phyloP scores from a whole-genome alignment of 257 asterid genomes.

The Linderniella brevidens region DNA sequence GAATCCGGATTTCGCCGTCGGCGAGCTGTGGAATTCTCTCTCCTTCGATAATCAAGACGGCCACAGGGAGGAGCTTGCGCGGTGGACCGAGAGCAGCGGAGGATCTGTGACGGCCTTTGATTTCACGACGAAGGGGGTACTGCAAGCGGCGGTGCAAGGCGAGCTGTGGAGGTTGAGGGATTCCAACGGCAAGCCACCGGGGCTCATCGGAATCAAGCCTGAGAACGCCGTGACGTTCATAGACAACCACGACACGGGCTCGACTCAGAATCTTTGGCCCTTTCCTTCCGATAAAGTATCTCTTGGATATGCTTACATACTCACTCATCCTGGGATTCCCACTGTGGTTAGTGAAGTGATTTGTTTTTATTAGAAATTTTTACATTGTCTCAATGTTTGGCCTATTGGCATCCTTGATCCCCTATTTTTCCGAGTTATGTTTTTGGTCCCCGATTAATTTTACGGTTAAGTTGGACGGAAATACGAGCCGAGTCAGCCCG shows the following conservation, averaged over 20 bases:
- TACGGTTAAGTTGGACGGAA: no score
- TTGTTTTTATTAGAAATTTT: no score
- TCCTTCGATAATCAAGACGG: slow-evolving; percentile 33
- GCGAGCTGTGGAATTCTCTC: slow-evolving; percentile 39
- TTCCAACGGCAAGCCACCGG: slow-evolving; percentile 46
- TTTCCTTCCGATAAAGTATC: slow-evolving; percentile 62
- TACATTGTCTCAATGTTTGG: neutral
- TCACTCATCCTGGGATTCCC: slow-evolving; percentile 79
- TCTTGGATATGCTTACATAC: slow-evolving; percentile 76
- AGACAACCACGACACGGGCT: slow-evolving; percentile 80
- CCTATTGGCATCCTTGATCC: no score
- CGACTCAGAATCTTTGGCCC: slow-evolving; percentile 56
- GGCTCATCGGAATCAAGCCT: slow-evolving; percentile 61
- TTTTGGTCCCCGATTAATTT: no score
- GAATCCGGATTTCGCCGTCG: slow-evolving; percentile 64
- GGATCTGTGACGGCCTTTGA: slow-evolving; percentile 51
- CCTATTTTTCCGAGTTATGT: no score
- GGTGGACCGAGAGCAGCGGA: slow-evolving; percentile 37
- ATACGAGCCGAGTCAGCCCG: no score
- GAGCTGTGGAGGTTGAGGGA: slow-evolving; percentile 66
- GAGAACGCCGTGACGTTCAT: slow-evolving; percentile 60
- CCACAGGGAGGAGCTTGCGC: slow-evolving; percentile 32
- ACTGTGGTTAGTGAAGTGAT: slow-evolving; percentile 25
- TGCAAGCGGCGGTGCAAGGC: slow-evolving; percentile 62
- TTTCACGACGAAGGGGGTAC: slow-evolving; percentile 65